Base-by-base conservation (phyloP, 164 flowering plant species). In the Umbilicus rupestris region DNA sequence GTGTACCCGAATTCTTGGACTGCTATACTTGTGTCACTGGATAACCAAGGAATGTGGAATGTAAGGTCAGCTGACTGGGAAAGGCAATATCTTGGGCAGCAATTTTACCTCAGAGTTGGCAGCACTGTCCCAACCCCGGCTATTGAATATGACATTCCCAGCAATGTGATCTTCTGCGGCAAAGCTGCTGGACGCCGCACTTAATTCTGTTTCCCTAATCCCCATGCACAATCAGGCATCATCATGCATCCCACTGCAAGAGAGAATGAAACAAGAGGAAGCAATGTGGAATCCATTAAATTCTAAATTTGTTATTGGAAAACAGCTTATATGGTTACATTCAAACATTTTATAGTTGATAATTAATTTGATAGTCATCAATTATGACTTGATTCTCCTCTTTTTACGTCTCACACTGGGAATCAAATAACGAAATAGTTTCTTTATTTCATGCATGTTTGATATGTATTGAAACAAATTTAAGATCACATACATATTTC, bases 1-100 rank as follows among this genome's bases (percentile, higher is more conserved):
- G 88, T 84, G 15, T 86, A 84, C 71, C 90, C 90, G 1, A 75
- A 72, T 8, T 79, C 82, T 0, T 86, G 90, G 90, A 84, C 85
- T 0, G 74, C 83, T 0, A 82, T 86, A 64, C 72, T 72, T 31
- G 84, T 86, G 22, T 84, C 88, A 6, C 67, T 86, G 70, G 90
- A 86, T 78, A 86, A 86, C 80, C 84, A 82, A 71, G 90, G 90
- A 0, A 86, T 86, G 90, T 86, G 90, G 90, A 86, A 86, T 65
- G 5, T 84, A 72, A 81, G 90, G 77, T 86, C 90, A 58, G 83
- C 88, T 39, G 72, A 77, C 49, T 86, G 90, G 90, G 84, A 75
- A n/a, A 76, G 85, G 49, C 86, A 81, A 55, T 84, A 84, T 66
- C 80, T 84, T 1, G 90, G 90, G 14, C 90, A 84, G 49, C 85